Conservation (phyloP, 257 asterid genomes). For the Forsythia viridissima region DNA sequence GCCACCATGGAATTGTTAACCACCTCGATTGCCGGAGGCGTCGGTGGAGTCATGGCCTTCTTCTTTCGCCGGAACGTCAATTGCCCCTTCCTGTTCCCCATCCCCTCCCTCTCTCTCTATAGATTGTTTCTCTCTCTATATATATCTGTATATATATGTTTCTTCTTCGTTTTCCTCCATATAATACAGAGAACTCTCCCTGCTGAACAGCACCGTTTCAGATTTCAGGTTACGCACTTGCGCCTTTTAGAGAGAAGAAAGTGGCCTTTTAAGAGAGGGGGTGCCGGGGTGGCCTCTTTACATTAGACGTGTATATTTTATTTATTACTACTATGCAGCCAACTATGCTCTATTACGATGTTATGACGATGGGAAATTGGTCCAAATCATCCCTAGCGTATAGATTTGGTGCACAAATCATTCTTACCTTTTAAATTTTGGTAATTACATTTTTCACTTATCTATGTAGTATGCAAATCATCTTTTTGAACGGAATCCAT, state of each 20-base stretch:
- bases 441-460: too few species aligned
- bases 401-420: too few species aligned
- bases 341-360: too few species aligned
- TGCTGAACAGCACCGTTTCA: slow-evolving; percentile 12
- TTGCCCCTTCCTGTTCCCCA: slow-evolving; percentile 52
- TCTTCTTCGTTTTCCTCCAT: slow-evolving; percentile 40
- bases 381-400: too few species aligned
- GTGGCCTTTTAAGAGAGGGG: too few species aligned
- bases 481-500: too few species aligned
- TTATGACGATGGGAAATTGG: too few species aligned
- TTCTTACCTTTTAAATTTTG: too few species aligned
- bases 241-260: background rate
- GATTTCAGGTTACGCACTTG: slow-evolving; percentile 10
- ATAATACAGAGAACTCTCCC: slow-evolving; percentile 8
- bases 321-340: too few species aligned
- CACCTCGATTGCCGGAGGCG: slow-evolving; percentile 36
- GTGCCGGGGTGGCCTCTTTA: too few species aligned
- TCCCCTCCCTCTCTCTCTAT: slow-evolving; percentile 26
- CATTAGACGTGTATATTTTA: too few species aligned
- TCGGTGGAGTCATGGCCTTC: slow-evolving; percentile 39
- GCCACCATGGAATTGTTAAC: background rate
- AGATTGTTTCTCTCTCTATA: background rate
- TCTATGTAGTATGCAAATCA: too few species aligned
- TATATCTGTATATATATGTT: background rate
- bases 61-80: slow-evolving; percentile 63